A percentile compares a stretch with the other conserved stretches of the same genome.
Evolutionary conservation across 2,329 filamentous ascomycete genomes (phyloP).

Genomic region (Phyllosticta ampelicida): DNA sequence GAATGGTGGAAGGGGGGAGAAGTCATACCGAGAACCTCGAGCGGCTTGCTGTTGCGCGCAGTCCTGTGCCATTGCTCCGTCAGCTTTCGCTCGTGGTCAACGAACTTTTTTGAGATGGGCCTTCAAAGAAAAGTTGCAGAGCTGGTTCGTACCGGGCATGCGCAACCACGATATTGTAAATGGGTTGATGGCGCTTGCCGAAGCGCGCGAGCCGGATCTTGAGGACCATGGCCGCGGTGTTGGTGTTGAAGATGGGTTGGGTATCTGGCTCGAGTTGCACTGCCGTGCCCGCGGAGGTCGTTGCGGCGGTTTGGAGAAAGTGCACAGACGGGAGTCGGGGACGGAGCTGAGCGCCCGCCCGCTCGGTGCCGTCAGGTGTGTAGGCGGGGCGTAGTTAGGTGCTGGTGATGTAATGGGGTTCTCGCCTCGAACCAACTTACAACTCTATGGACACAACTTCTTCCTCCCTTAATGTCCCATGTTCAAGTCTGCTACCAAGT

Average conservation of each 20-base stretch:
- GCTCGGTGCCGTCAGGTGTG: not conserved
- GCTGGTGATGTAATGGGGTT: not conserved
- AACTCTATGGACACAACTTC: not conserved
- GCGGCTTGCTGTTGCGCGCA: conserved; percentile 73
- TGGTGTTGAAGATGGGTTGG: not conserved
- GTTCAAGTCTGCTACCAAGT: not conserved
- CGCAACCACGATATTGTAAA: conserved; percentile 95
- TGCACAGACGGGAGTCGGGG: not conserved
- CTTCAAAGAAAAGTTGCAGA: not conserved
- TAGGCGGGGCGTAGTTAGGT: not conserved
- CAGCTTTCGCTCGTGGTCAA: not conserved
- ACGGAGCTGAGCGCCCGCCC: not conserved
- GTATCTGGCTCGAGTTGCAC: not conserved
- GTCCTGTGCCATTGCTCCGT: conserved; percentile 43
- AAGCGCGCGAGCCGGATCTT: conserved; percentile 91
- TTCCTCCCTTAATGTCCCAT: not conserved
- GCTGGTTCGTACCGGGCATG: conserved; percentile 62
- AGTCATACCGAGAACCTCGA: conserved; percentile 76
- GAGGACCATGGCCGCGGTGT: conserved; percentile 61
- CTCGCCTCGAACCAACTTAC: not conserved
- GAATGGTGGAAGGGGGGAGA: conserved; percentile 42
- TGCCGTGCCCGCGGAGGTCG: not conserved
- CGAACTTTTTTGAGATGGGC: not conserved
- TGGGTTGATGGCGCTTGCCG: conserved; percentile 73
- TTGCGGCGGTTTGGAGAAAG: not conserved